A percentile compares a stretch with the other conserved stretches of the same genome.
Conservation (phyloP, 2,329 filamentous ascomycete species). For the Aspergillus jensenii region DNA sequence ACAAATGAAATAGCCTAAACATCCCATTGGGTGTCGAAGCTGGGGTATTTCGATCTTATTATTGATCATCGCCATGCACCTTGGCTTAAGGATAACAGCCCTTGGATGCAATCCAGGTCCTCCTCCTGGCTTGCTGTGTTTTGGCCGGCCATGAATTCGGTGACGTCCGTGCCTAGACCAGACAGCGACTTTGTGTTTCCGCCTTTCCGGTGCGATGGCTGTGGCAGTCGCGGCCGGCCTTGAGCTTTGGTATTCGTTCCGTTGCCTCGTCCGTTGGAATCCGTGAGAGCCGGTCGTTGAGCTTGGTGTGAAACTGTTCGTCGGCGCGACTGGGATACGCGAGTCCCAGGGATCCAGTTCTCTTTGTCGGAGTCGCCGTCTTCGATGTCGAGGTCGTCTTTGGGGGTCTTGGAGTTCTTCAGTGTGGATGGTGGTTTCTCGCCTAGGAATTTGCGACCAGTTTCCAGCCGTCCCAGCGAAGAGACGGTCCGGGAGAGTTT, state of each 20-base stretch:
- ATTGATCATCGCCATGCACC: constrained; percentile 74
- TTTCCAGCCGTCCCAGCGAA: constrained; percentile 63
- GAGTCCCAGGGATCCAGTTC: constrained; percentile 68
- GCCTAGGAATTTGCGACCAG: constrained; percentile 30
- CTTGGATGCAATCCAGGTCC: constrained; percentile 86
- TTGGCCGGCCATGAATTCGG: constrained; percentile 68
- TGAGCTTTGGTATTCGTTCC: constrained; percentile 23
- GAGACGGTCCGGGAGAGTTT: constrained; percentile 63
- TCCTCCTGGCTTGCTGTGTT: constrained; percentile 65
- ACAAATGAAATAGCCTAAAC: constrained; percentile 6
- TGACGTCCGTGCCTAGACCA: constrained; percentile 63
- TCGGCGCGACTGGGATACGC: constrained; percentile 40
- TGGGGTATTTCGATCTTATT: background rate
- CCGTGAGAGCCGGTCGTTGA: constrained; percentile 47
- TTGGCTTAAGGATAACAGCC: constrained; percentile 83
- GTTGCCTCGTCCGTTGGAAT: constrained; percentile 33
- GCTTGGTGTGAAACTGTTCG: constrained; percentile 25
- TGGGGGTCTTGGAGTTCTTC: constrained; percentile 30
- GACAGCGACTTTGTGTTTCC: constrained; percentile 31
- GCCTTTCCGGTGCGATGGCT: constrained; percentile 21
- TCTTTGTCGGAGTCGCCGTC: constrained; percentile 88
- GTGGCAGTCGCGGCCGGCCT: constrained; percentile 27
- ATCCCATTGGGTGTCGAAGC: background rate
- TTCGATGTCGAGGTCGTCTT: constrained; percentile 43
- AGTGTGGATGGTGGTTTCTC: constrained; percentile 37